These are phyloP conservation scores for Colletotrichum lupini DNA, from an alignment of 2,329 filamentous ascomycete genomes.

Conservation along the genomic window DNA sequence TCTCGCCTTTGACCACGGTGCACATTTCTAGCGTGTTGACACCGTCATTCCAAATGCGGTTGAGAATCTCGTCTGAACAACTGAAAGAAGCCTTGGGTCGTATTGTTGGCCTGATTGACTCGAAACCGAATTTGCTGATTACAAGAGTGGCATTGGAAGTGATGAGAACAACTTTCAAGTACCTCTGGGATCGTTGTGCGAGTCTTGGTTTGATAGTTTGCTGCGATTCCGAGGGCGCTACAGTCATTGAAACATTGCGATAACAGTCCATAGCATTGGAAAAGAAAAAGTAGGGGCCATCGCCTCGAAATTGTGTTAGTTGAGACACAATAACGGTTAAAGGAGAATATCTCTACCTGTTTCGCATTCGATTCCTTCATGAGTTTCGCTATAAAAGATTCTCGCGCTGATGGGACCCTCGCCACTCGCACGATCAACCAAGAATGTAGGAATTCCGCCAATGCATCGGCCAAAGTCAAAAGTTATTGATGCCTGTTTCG, in stretches of 20 bases:
- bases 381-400: constrained; percentile 14
- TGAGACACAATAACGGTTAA: too few relatives aligned
- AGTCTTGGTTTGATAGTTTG: constrained; percentile 2
- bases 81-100: neutral
- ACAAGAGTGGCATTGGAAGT: neutral
- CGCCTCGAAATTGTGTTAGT: neutral
- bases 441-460: constrained; percentile 2
- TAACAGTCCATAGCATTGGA: constrained; percentile 34
- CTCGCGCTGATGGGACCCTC: neutral
- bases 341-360: neutral
- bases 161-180: constrained; percentile 2
- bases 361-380: constrained; percentile 12
- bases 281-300: constrained; percentile 28
- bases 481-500: neutral
- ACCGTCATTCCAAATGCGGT: constrained; percentile 19
- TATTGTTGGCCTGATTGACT: neutral
- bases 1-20: constrained; percentile 21
- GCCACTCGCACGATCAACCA: neutral
- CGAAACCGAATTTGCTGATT: neutral
- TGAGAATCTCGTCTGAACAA: constrained; percentile 19
- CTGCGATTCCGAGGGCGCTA: neutral
- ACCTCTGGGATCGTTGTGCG: constrained; percentile 19
- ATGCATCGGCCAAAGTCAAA: constrained; percentile 24
- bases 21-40: constrained; percentile 27
- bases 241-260: neutral